These are phyloP conservation scores for Suhomyces terraborum DNA, from an alignment of 1,139 yeast species.

Conservation along the genomic window DNA sequence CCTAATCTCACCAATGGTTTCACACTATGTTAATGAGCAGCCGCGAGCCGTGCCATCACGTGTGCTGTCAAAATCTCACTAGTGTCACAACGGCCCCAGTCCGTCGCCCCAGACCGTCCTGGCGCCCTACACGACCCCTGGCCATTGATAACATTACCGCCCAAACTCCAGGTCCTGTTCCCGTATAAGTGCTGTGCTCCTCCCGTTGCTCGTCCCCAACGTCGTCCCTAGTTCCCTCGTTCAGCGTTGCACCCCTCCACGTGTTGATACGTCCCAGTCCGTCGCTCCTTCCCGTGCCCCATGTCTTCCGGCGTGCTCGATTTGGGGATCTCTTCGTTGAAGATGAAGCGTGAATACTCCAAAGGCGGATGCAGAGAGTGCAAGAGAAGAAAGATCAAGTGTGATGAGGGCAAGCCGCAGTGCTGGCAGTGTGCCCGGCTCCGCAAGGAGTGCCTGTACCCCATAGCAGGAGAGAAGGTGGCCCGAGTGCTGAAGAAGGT, in stretches of 20 bases:
- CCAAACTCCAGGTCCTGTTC: no score
- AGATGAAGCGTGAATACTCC: conserved; percentile 24
- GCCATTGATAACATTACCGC: no score
- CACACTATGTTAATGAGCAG: no score
- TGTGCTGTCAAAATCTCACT: no score
- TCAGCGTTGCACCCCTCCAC: background rate
- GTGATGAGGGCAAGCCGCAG: conserved; percentile 28
- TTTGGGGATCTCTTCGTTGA: conserved; percentile 15
- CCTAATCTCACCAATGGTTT: no score
- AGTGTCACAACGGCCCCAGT: no score
- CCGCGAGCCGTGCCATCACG: no score
- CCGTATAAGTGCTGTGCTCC: no score
- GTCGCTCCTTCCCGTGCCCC: background rate
- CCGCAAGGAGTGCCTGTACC: conserved; percentile 26
- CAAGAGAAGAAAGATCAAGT: conserved; percentile 31
- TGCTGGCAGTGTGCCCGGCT: conserved; percentile 31
- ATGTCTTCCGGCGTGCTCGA: conserved; percentile 21
- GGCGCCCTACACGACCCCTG: no score
- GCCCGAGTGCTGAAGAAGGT: conserved; percentile 18
- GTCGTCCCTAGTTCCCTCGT: background rate
- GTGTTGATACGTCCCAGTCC: no score
- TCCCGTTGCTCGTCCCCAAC: no score
- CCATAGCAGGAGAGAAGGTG: conserved; percentile 23
- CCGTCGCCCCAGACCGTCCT: no score
- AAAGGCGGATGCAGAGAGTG: conserved; percentile 33